Percentiles rank a stretch among this genome's conserved stretches.
phyloP scores from a whole-genome alignment of 352 stramenopile species.

The Phytopythium oedochilum region DNA sequence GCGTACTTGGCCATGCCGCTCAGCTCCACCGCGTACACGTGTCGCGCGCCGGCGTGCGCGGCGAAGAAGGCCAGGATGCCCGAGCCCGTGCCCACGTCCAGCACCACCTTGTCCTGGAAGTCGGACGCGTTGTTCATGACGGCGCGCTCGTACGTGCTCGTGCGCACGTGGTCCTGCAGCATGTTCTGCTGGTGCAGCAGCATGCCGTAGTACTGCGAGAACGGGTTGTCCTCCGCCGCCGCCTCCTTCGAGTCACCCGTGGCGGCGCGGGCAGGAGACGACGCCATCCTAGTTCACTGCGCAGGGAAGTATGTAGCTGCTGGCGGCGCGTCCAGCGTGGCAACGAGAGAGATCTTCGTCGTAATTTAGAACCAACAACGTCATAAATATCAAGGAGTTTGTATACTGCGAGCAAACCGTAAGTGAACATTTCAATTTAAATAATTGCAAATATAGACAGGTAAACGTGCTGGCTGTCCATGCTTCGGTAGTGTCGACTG shows the following conservation, averaged over 20 bases:
- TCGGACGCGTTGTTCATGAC: constrained; percentile 95
- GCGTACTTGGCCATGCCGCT: constrained; percentile 98
- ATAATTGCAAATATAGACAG: too few relatives aligned
- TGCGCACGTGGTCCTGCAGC: constrained; percentile 98
- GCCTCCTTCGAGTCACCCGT: not conserved
- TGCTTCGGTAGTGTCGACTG: too few relatives aligned
- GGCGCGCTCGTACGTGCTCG: constrained; percentile 97
- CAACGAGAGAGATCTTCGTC: not conserved
- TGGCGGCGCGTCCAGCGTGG: not conserved
- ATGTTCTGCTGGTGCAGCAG: constrained; percentile 99
- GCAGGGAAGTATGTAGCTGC: not conserved
- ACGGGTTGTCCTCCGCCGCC: constrained; percentile 76
- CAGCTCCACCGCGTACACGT: constrained; percentile 94
- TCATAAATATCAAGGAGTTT: too few relatives aligned
- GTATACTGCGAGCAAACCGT: too few relatives aligned
- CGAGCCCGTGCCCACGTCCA: constrained; percentile 98
- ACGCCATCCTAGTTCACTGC: not conserved
- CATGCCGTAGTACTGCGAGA: constrained; percentile 94
- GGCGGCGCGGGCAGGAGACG: not conserved
- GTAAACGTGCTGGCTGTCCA: too few relatives aligned
- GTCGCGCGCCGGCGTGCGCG: constrained; percentile 94
- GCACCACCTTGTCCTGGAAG: constrained; percentile 97
- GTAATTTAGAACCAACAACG: too few relatives aligned
- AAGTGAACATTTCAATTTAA: too few relatives aligned
- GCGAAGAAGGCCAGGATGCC: constrained; percentile 99